Percentiles rank a stretch among this genome's conserved stretches.
phyloP scores from a whole-genome alignment of 768 basidiomycete species.

The Leccinum rimulosum region DNA sequence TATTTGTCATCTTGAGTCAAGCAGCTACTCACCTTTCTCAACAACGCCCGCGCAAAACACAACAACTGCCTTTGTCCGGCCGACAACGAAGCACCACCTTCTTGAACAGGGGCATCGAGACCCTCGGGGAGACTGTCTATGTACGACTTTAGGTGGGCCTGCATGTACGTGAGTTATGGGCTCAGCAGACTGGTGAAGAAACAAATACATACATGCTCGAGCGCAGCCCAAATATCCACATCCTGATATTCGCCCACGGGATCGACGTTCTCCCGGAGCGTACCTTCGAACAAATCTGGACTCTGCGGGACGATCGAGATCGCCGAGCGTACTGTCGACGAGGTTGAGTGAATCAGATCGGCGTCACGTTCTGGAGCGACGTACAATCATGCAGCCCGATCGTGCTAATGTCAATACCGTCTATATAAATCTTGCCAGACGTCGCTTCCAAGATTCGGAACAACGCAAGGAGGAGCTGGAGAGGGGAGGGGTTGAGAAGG shows the following conservation, averaged over 20 bases:
- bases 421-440: conserved; percentile 65
- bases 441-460: conserved; percentile 77
- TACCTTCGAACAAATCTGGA: conserved; percentile 69
- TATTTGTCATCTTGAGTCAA: neutral
- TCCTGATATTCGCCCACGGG: conserved; percentile 75
- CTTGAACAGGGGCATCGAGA: conserved; percentile 70
- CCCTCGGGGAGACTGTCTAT: conserved; percentile 62
- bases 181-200: no score
- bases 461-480: conserved; percentile 61
- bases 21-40: conserved; percentile 55
- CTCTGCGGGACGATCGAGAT: conserved; percentile 88
- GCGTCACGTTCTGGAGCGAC: neutral
- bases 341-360: neutral
- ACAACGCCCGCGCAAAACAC: conserved; percentile 83
- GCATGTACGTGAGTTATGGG: neutral
- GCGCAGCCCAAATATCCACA: conserved; percentile 82
- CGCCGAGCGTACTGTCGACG: conserved; percentile 56
- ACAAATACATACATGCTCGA: conserved; percentile 52
- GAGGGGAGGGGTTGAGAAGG: neutral
- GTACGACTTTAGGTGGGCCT: conserved; percentile 70
- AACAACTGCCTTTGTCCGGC: conserved; percentile 85
- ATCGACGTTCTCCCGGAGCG: conserved; percentile 85
- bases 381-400: conserved; percentile 65
- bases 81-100: conserved; percentile 80
- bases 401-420: conserved; percentile 72